Evolutionary conservation across 352 stramenopile genomes (phyloP), one percentile per base, ranked within the genome.

Genomic region (Plasmopara viticola): DNA sequence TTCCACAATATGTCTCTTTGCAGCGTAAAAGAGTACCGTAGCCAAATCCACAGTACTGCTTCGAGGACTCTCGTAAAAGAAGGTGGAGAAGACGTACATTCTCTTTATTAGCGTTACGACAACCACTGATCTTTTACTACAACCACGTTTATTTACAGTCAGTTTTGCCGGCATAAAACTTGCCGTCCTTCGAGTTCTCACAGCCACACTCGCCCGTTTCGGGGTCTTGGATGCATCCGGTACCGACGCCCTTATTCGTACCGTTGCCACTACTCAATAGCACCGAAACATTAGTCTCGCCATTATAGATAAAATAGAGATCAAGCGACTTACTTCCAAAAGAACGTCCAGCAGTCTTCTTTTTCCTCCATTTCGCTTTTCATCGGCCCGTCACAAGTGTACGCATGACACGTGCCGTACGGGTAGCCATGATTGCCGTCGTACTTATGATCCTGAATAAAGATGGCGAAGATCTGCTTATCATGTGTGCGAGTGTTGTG

Each of bases 261-360:
- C 63, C 63, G 12, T 56, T 64, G 28, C 34, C 30, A 50, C 54
- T 68, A 54, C 58, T 59, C 48, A 48, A 33, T 38, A 12, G 53
- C 34, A 61, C 4, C 35, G 31, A 13, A 9, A 54, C 9, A 38
- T 61, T 53, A 59, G 37, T 44, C 28, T 7, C 14, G 20, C 6
- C 29, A 8, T 45, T 45, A 4, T 29, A n/a, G n/a, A n/a, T 29
- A 7, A 56, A 10, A 48, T 2, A 1, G 31, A 35, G 20, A 4
- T 17, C 9, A 17, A 9, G 20, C 25, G 40, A 59, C 62, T 59
- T 56, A 72, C 59, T 49, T 57, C 60, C 64, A 72, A 44, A 68
- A 60, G 51, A 73, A 73, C n/a, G 64, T 73, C 60, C 61, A 70
- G 49, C 56, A 63, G 40, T 70, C 61, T 2, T 42, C 10, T 37